Evolutionary conservation across 164 flowering plant species (phyloP).

Genomic region (Echeveria elegans): DNA sequence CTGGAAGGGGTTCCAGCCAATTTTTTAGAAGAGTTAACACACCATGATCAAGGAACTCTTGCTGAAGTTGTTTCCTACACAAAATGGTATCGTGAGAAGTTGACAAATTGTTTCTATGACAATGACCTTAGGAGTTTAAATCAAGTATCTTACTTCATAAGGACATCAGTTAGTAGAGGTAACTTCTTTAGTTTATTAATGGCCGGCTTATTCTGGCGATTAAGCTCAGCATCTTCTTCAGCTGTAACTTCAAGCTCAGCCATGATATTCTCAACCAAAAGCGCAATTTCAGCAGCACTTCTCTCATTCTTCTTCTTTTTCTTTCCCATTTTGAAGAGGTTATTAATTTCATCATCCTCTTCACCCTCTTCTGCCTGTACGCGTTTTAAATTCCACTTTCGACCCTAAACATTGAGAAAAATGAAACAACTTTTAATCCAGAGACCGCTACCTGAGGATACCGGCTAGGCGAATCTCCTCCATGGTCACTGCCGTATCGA

Average conservation of each 20-base stretch:
- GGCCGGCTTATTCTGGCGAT: constrained; percentile 80
- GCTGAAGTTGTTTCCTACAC: constrained; percentile 84
- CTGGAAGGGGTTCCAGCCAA: constrained; percentile 98
- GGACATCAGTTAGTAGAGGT: constrained; percentile 82
- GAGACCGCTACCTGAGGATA: constrained; percentile 60
- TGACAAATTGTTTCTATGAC: not conserved
- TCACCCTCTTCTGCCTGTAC: constrained; percentile 76
- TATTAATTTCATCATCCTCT: constrained; percentile 72
- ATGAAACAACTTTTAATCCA: not conserved
- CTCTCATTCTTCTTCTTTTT: constrained; percentile 86
- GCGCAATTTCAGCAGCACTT: constrained; percentile 80
- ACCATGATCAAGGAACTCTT: constrained; percentile 90
- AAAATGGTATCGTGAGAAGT: constrained; percentile 5
- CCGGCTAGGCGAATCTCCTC: constrained; percentile 37
- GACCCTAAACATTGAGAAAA: not conserved
- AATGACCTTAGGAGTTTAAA: not conserved
- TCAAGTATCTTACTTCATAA: constrained; percentile 54
- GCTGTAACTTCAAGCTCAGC: constrained; percentile 94
- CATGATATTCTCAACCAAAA: constrained; percentile 82
- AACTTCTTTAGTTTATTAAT: constrained; percentile 88
- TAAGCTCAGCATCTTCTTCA: constrained; percentile 89
- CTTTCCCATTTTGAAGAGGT: constrained; percentile 70
- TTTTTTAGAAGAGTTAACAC: constrained; percentile 66
- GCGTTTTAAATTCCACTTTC: not conserved
- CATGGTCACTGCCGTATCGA: constrained; percentile 59